A percentile compares a stretch with the other conserved stretches of the same genome.
Evolutionary conservation across 176 grass and related monocot genomes (phyloP).

Genomic region (Triticum monococcum): DNA sequence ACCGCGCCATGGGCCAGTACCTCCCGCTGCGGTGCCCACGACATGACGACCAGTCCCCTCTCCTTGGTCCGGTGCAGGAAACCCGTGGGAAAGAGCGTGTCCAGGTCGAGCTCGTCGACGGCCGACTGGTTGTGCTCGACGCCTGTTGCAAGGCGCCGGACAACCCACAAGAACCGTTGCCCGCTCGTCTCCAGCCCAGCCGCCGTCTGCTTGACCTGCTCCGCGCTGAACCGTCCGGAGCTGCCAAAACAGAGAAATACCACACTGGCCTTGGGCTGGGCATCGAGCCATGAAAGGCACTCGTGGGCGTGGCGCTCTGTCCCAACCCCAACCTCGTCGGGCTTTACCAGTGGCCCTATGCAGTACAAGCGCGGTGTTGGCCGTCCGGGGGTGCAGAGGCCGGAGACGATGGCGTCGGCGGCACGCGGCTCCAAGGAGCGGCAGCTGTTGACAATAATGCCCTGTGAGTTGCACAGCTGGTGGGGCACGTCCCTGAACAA

Average conservation of each 20-base stretch:
- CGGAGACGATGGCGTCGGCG: neutral
- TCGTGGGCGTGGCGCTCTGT: neutral
- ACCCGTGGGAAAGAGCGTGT: conserved; percentile 17
- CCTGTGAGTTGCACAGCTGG: conserved; percentile 18
- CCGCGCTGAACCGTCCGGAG: conserved; percentile 17
- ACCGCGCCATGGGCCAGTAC: conserved; percentile 25
- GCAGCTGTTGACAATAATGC: conserved; percentile 57
- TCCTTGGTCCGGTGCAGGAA: conserved; percentile 33
- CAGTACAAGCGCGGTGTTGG: conserved; percentile 18
- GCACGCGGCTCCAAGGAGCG: neutral
- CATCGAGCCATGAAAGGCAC: conserved; percentile 34
- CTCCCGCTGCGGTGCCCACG: conserved; percentile 36
- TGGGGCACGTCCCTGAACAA: neutral
- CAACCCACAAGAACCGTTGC: conserved; percentile 44
- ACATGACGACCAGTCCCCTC: neutral
- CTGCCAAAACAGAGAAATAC: conserved; percentile 57
- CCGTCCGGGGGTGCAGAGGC: conserved; percentile 27
- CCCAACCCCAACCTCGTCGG: neutral
- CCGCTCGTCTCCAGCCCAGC: conserved; percentile 32
- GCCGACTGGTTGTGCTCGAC: too few species aligned
- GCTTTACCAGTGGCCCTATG: conserved; percentile 41
- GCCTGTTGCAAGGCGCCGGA: neutral
- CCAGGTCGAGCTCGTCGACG: neutral
- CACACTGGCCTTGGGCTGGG: conserved; percentile 37
- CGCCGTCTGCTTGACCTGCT: conserved; percentile 42